Percentiles rank a stretch among this genome's conserved stretches.
Evolutionary conservation across 345 rosid genomes (phyloP).

Genomic region (Cardamine resedifolia): DNA sequence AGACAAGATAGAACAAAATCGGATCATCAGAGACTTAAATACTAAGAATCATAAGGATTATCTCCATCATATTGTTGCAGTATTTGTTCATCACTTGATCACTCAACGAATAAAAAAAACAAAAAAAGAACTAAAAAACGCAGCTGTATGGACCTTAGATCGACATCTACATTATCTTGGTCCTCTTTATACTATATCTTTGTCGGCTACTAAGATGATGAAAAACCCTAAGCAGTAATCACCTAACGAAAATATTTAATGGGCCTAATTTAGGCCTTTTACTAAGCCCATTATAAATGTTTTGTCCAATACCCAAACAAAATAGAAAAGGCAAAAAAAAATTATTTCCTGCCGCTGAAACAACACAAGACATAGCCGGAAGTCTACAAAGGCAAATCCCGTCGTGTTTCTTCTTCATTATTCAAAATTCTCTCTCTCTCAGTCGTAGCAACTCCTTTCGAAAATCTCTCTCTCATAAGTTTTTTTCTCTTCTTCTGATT

Average conservation of each 20-base stretch:
- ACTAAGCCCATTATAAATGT: background rate
- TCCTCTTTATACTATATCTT: background rate
- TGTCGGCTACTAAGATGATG: background rate
- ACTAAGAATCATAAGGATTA: conserved; percentile 40
- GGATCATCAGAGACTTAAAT: conserved; percentile 44
- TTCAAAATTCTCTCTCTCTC: conserved; percentile 23
- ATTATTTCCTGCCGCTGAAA: conserved; percentile 14
- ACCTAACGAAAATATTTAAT: background rate
- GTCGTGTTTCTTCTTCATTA: conserved; percentile 24
- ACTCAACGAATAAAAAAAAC: background rate
- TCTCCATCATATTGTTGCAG: conserved; percentile 49
- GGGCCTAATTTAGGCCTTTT: background rate
- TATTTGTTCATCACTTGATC: conserved; percentile 44
- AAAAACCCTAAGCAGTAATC: background rate
- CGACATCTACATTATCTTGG: background rate
- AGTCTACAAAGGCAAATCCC: background rate
- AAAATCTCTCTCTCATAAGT: background rate
- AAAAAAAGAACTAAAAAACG: background rate
- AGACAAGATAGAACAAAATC: background rate
- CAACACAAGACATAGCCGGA: background rate
- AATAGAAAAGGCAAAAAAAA: too few relatives aligned
- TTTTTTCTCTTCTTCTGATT: background rate
- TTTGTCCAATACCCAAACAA: background rate
- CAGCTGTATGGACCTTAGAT: background rate
- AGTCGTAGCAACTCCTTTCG: conserved; percentile 4